Evolutionary conservation across 2,329 filamentous ascomycete genomes (phyloP).

Genomic region (Rhynchosporium graminicola): DNA sequence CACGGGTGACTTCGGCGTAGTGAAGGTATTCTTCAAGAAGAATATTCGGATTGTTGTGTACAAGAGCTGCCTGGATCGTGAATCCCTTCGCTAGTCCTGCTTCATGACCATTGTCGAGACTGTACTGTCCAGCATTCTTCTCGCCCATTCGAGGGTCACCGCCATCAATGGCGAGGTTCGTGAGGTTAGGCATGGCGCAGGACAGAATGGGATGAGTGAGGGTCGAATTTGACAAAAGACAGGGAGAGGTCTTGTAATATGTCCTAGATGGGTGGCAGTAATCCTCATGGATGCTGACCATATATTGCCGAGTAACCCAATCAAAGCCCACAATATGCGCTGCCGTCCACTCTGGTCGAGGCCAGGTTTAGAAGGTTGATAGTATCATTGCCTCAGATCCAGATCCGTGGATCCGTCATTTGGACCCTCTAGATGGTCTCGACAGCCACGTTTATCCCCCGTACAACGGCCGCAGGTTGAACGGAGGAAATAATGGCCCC

Average conservation of each 20-base stretch:
- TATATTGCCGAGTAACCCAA: too few species aligned
- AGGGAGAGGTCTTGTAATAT: background rate
- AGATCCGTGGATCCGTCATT: background rate
- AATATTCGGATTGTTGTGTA: slow-evolving; percentile 38
- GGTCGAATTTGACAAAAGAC: slow-evolving; percentile 5
- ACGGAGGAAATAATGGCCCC: too few species aligned
- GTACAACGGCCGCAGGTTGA: too few species aligned
- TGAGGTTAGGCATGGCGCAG: slow-evolving; percentile 26
- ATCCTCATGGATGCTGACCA: background rate
- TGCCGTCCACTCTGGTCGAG: background rate
- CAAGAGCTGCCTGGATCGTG: slow-evolving; percentile 30
- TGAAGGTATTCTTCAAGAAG: slow-evolving; percentile 43
- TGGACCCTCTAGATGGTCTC: background rate
- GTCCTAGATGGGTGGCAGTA: background rate
- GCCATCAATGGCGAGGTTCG: slow-evolving; percentile 33
- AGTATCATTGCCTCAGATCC: background rate
- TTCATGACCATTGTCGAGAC: slow-evolving; percentile 32
- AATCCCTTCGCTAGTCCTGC: slow-evolving; percentile 19
- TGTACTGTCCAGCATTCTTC: slow-evolving; percentile 28
- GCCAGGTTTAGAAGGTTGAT: too few species aligned
- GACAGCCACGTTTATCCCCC: too few species aligned
- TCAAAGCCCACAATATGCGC: background rate
- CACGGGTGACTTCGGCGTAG: slow-evolving; percentile 41
- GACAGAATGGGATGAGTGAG: background rate
- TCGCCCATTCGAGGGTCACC: slow-evolving; percentile 30